These are phyloP conservation scores for Cylindrotheca closterium DNA, from an alignment of 108 stramenopile species.

Conservation along the genomic window DNA sequence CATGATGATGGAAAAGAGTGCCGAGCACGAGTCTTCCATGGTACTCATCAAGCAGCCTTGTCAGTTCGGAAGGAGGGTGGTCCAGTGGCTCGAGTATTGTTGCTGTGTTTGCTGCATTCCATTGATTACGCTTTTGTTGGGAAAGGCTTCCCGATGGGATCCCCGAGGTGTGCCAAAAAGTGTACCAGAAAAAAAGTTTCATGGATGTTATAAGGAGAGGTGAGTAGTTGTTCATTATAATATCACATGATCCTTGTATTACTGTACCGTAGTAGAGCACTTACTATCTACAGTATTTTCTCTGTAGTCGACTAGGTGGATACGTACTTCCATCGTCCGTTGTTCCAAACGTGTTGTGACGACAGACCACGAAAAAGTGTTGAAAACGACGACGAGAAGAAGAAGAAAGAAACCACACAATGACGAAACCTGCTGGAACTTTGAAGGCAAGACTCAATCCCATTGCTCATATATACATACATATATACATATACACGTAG, in stretches of 20 bases:
- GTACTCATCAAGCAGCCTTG: constrained; percentile 29
- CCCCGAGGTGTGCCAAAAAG: constrained; percentile 17
- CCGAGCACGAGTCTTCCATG: constrained; percentile 26
- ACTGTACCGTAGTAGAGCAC: too few species aligned
- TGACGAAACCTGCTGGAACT: too few species aligned
- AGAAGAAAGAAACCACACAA: too few species aligned
- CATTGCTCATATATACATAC: too few species aligned
- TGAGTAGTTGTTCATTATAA: too few species aligned
- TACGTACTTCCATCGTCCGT: too few species aligned
- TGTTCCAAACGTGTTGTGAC: too few species aligned
- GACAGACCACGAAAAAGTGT: too few species aligned
- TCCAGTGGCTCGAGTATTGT: constrained; percentile 7
- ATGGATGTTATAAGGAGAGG: constrained; percentile 2
- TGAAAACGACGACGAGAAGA: neutral
- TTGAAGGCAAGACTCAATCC: too few species aligned
- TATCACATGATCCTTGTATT: neutral
- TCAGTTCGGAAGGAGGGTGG: constrained; percentile 30
- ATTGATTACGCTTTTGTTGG: constrained; percentile 50
- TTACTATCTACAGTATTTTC: too few species aligned
- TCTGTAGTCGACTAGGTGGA: too few species aligned
- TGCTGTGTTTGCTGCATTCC: constrained; percentile 31
- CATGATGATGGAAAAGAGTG: neutral
- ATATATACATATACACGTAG: too few species aligned
- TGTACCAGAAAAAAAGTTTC: constrained; percentile 4
- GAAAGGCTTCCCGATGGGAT: constrained; percentile 24